Evolutionary conservation across 805 yeast species (phyloP).

Genomic region (Metschnikowia lochheadii): DNA sequence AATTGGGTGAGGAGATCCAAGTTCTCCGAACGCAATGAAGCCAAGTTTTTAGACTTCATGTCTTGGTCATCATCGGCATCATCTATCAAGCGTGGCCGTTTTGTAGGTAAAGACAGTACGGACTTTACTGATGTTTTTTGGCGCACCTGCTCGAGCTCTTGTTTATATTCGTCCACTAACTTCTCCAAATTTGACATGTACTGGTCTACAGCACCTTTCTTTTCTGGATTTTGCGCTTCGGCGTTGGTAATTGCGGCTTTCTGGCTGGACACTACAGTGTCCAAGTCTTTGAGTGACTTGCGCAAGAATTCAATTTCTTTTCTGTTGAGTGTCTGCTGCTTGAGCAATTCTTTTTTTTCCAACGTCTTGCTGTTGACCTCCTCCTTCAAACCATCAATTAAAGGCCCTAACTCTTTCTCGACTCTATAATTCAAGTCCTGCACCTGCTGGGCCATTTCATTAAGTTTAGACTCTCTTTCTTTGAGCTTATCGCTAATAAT

Average conservation of each 20-base stretch:
- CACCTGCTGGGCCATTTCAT: conserved; percentile 11
- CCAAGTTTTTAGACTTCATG: conserved; percentile 14
- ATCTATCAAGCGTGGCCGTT: conserved; percentile 26
- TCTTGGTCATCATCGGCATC: conserved; percentile 11
- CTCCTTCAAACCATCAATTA: conserved; percentile 13
- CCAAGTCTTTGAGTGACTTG: conserved; percentile 50
- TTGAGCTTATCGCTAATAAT: conserved; percentile 37
- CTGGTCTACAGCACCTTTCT: conserved; percentile 30
- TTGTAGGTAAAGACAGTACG: conserved; percentile 17
- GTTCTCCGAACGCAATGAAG: conserved; percentile 40
- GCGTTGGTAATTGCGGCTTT: conserved; percentile 10
- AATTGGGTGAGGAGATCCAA: conserved; percentile 33
- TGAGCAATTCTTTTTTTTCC: conserved; percentile 38
- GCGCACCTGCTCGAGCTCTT: conserved; percentile 44
- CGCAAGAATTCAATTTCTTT: conserved; percentile 59
- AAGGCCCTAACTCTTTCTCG: conserved; percentile 13
- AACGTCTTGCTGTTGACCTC: conserved; percentile 1
- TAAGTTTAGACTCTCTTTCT: conserved; percentile 18
- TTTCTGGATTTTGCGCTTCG: conserved; percentile 11
- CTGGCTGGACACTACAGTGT: conserved; percentile 20
- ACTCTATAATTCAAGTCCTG: conserved; percentile 2
- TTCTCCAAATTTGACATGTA: conserved; percentile 41
- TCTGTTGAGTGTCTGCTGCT: conserved; percentile 48
- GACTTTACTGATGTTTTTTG: conserved; percentile 19
- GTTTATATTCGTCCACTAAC: conserved; percentile 54